Conservation (phyloP, 2,329 filamentous ascomycete genomes). For the Hypoxylon sp. region DNA sequence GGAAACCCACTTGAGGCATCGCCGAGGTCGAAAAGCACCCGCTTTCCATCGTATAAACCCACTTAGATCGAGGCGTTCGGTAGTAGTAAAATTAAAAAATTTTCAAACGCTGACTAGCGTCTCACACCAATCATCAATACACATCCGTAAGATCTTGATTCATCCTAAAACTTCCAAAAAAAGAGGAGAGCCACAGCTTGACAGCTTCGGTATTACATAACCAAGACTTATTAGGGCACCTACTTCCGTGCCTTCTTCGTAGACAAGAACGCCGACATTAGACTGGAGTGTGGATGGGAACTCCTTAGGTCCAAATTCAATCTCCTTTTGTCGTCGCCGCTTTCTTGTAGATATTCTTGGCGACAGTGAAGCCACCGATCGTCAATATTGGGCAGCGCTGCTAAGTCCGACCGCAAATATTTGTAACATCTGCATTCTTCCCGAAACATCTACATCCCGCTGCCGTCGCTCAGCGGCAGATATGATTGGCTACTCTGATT, state of each 20-base stretch:
- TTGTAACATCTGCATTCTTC: slow-evolving; percentile 9
- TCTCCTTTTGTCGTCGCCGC: background rate
- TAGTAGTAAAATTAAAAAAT: slow-evolving; percentile 13
- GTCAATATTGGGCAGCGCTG: background rate
- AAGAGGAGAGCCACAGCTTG: background rate
- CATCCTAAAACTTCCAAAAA: slow-evolving; percentile 4
- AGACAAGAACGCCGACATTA: slow-evolving; percentile 4
- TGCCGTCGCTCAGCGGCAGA: slow-evolving; percentile 18
- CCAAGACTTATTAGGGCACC: slow-evolving; percentile 2
- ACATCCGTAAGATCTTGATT: slow-evolving; percentile 11
- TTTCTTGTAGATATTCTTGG: background rate
- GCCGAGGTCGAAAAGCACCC: slow-evolving; percentile 17
- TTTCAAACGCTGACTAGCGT: slow-evolving; percentile 21
- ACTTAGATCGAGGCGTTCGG: slow-evolving; percentile 27
- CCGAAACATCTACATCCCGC: slow-evolving; percentile 21
- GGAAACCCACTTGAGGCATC: slow-evolving; percentile 12
- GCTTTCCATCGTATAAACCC: slow-evolving; percentile 23
- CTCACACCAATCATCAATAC: slow-evolving; percentile 9
- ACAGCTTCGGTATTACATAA: slow-evolving; percentile 6
- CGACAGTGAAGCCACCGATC: slow-evolving; percentile 11
- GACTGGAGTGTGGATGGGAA: background rate
- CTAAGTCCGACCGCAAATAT: slow-evolving; percentile 5
- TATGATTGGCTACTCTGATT: slow-evolving; percentile 19
- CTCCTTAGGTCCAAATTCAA: background rate
- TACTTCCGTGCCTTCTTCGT: slow-evolving; percentile 13